These are phyloP conservation scores for Yamadazyma siamensis DNA, from an alignment of 1,139 yeast species.

Conservation along the genomic window DNA sequence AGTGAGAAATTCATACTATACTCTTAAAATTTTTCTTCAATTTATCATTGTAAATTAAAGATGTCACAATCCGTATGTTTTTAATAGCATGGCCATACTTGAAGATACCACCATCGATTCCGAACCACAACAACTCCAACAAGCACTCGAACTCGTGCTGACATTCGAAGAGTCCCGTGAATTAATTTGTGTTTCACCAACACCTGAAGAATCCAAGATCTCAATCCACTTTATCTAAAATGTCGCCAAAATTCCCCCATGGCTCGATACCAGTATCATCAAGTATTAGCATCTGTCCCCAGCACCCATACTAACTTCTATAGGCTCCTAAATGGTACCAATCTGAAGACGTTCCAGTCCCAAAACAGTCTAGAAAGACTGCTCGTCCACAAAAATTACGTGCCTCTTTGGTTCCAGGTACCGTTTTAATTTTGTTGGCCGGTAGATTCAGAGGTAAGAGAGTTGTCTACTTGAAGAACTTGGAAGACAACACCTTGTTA, in stretches of 20 bases:
- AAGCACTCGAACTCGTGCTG: too few species aligned
- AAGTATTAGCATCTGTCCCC: too few species aligned
- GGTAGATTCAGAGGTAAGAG: slow-evolving; percentile 99
- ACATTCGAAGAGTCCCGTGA: too few species aligned
- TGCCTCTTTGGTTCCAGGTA: slow-evolving; percentile 96
- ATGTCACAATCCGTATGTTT: slow-evolving; percentile 19
- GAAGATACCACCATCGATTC: too few species aligned
- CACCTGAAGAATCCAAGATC: too few species aligned
- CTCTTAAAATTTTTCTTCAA: slow-evolving; percentile 14
- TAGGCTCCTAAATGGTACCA: slow-evolving; percentile 96
- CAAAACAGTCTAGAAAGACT: slow-evolving; percentile 86
- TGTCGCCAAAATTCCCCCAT: too few species aligned
- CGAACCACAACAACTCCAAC: too few species aligned
- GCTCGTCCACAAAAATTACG: slow-evolving; percentile 95
- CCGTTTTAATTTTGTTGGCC: slow-evolving; percentile 96
- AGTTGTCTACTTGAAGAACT: slow-evolving; percentile 96
- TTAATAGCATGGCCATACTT: neutral
- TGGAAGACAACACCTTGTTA: slow-evolving; percentile 98
- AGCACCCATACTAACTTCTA: too few species aligned
- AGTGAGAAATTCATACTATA: slow-evolving; percentile 13
- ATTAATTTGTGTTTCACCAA: too few species aligned
- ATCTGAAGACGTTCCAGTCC: slow-evolving; percentile 88
- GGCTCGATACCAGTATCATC: too few species aligned
- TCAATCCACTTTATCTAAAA: too few species aligned
- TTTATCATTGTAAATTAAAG: slow-evolving; percentile 14